A percentile compares a stretch with the other conserved stretches of the same genome.
phyloP scores from a whole-genome alignment of 2,329 filamentous ascomycete species.

The Ceratocystis papillata region DNA sequence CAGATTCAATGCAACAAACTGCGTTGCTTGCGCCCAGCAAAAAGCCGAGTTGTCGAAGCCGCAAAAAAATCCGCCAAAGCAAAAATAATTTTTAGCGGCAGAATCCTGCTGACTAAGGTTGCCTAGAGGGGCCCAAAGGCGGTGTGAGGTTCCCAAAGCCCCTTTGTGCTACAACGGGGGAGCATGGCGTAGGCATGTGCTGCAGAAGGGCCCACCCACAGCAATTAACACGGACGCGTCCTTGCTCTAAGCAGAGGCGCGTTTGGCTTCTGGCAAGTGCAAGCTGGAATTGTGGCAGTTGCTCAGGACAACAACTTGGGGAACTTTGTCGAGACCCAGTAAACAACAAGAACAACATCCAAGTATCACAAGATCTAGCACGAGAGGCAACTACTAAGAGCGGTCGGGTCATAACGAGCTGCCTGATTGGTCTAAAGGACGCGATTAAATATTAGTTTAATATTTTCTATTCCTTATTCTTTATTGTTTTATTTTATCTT shows the following conservation, averaged over 20 bases:
- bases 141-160: not conserved
- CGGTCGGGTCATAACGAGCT: not conserved
- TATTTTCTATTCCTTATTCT: not conserved
- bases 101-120: constrained; percentile 23
- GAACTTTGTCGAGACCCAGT: not conserved
- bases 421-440: not conserved
- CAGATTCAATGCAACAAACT: not conserved
- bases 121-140: constrained; percentile 10
- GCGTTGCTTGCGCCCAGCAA: not conserved
- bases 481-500: not conserved
- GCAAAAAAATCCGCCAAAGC: not conserved
- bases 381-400: not conserved
- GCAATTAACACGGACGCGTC: constrained; percentile 21
- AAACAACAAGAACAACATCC: constrained; percentile 4
- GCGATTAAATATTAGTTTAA: not conserved
- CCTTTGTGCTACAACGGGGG: not conserved
- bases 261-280: not conserved
- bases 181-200: not conserved
- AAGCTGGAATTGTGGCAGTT: not conserved
- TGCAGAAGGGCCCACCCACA: not conserved
- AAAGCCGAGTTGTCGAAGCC: not conserved
- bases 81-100: constrained; percentile 23
- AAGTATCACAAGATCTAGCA: not conserved
- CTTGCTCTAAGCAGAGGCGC: not conserved
- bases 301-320: constrained; percentile 2